Conservation (phyloP, 495 filamentous ascomycete species). For the Darksidea phi region DNA sequence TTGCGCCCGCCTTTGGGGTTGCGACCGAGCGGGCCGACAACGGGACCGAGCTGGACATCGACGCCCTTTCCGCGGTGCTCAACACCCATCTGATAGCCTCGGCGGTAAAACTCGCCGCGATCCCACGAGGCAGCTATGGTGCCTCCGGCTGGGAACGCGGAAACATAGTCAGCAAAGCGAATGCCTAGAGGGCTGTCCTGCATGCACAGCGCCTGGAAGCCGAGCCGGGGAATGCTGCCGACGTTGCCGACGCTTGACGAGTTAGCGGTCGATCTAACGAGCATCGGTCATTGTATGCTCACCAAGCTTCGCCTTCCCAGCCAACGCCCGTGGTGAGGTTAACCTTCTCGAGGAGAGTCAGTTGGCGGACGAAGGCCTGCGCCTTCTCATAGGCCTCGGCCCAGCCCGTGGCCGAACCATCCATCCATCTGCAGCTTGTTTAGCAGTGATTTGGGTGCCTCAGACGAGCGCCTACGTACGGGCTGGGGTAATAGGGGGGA, state of each 20-base stretch:
- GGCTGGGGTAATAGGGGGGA: constrained; percentile 69
- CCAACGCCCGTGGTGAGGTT: constrained; percentile 87
- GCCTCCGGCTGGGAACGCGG: constrained; percentile 45
- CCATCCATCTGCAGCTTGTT: constrained; percentile 77
- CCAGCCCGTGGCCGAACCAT: constrained; percentile 67
- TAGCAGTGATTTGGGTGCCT: constrained; percentile 54
- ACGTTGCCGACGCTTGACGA: constrained; percentile 66
- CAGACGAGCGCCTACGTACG: constrained; percentile 13
- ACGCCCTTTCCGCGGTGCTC: constrained; percentile 50
- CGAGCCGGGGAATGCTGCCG: constrained; percentile 71
- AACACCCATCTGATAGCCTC: constrained; percentile 44
- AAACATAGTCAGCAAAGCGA: constrained; percentile 53
- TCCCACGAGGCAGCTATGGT: constrained; percentile 48
- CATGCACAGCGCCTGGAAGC: constrained; percentile 77
- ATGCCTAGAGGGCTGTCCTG: constrained; percentile 89
- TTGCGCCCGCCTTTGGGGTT: constrained; percentile 68
- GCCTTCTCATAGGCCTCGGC: constrained; percentile 74
- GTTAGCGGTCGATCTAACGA: not conserved
- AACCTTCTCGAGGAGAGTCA: constrained; percentile 87
- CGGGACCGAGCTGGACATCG: constrained; percentile 83
- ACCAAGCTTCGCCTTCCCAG: constrained; percentile 54
- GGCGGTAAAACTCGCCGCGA: constrained; percentile 40
- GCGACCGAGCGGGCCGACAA: constrained; percentile 68
- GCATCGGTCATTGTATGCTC: not conserved
- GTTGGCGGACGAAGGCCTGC: constrained; percentile 71